Evolutionary conservation across 768 basidiomycete genomes (phyloP).

Genomic region (Calocybe gangraenosa): DNA sequence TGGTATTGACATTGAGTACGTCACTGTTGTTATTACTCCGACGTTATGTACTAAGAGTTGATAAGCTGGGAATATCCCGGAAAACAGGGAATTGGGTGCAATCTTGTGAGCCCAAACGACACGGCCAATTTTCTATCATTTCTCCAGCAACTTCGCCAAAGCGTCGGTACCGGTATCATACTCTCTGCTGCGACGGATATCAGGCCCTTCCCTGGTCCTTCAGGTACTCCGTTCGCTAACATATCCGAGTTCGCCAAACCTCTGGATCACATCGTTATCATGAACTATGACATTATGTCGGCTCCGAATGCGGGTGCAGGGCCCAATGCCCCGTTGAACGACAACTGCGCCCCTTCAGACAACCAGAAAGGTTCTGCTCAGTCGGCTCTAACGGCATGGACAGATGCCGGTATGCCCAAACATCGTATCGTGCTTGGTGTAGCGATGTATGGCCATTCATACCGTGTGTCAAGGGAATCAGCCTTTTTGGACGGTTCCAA

Average conservation of each 20-base stretch:
- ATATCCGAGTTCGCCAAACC: conserved; percentile 62
- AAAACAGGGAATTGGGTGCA: conserved; percentile 64
- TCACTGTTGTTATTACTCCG: conserved; percentile 11
- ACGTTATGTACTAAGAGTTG: not conserved
- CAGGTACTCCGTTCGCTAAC: conserved; percentile 53
- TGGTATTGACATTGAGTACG: conserved; percentile 70
- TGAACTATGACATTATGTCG: conserved; percentile 70
- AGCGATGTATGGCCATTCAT: conserved; percentile 82
- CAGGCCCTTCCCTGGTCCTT: conserved; percentile 57
- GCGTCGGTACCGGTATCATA: conserved; percentile 50
- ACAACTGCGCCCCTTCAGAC: conserved; percentile 60
- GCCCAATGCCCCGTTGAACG: conserved; percentile 80
- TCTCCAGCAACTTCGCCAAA: conserved; percentile 63
- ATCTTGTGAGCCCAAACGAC: conserved; percentile 58
- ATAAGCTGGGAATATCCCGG: conserved; percentile 85
- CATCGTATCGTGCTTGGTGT: conserved; percentile 77
- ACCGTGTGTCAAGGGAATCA: conserved; percentile 31
- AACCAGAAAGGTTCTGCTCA: conserved; percentile 72
- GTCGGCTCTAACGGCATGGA: conserved; percentile 74
- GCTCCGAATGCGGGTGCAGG: conserved; percentile 55
- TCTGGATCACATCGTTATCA: conserved; percentile 72
- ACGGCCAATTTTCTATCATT: conserved; percentile 77
- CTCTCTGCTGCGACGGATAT: conserved; percentile 71
- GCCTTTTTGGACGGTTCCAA: conserved; percentile 31
- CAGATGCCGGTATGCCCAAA: conserved; percentile 68